phyloP scores from a whole-genome alignment of 2,329 filamentous ascomycete species.

The Mycosphaerella sp. region DNA sequence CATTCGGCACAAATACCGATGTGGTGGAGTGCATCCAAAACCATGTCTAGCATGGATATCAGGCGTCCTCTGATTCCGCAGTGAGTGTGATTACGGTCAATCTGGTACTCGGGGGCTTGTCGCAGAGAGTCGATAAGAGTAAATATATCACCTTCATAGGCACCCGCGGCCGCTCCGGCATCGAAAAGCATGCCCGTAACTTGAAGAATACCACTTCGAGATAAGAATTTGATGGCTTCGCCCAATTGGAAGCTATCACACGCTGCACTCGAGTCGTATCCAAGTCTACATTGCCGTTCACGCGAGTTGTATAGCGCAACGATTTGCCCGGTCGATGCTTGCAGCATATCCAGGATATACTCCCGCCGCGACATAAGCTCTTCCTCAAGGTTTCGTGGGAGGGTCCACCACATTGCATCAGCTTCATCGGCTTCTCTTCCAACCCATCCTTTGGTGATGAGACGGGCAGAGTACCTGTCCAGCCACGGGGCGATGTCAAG shows the following conservation, averaged over 20 bases:
- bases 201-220: conserved; percentile 54
- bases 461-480: conserved; percentile 55
- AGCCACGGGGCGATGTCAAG: conserved; percentile 58
- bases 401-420: conserved; percentile 61
- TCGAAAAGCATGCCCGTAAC: conserved; percentile 43
- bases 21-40: conserved; percentile 44
- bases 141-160: conserved; percentile 55
- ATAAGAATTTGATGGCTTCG: conserved; percentile 67
- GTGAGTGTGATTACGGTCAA: conserved; percentile 66
- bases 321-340: conserved; percentile 64
- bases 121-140: conserved; percentile 55
- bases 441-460: conserved; percentile 61
- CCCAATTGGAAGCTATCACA: conserved; percentile 75
- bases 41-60: conserved; percentile 58
- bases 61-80: conserved; percentile 63
- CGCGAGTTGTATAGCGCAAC: conserved; percentile 61
- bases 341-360: conserved; percentile 61
- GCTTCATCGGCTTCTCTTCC: conserved; percentile 43
- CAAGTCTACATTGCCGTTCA: conserved; percentile 62
- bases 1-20: conserved; percentile 43
- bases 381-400: conserved; percentile 63
- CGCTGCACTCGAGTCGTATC: conserved; percentile 64
- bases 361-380: conserved; percentile 61
- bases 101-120: conserved; percentile 65
- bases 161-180: conserved; percentile 40